phyloP scores from a whole-genome alignment of 1,139 yeast species.

The Hemisphaericaspora xylofermentans region DNA sequence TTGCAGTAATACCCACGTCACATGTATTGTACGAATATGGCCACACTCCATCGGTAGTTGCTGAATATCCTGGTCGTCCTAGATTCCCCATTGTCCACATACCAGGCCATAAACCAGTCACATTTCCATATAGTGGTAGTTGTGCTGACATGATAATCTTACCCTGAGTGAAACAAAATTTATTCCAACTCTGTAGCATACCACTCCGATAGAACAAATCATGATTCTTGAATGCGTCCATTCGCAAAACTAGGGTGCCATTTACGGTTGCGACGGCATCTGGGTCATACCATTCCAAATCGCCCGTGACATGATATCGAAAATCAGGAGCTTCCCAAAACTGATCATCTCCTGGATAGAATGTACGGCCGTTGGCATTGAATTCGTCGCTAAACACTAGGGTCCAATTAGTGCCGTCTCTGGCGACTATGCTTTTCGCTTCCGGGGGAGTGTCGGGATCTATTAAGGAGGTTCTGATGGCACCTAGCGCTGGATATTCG shows the following conservation, averaged over 20 bases:
- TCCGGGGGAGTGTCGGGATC: constrained; percentile 77
- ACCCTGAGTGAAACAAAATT: constrained; percentile 79
- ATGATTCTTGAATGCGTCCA: constrained; percentile 76
- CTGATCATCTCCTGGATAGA: constrained; percentile 81
- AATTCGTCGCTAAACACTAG: constrained; percentile 84
- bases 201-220: constrained; percentile 76
- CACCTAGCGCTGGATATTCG: constrained; percentile 57
- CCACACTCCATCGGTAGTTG: constrained; percentile 85
- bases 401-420: constrained; percentile 62
- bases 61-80: constrained; percentile 80
- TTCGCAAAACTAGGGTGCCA: constrained; percentile 62
- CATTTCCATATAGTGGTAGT: constrained; percentile 68
- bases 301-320: constrained; percentile 77
- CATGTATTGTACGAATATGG: constrained; percentile 81
- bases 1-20: constrained; percentile 89
- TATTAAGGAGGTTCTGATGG: constrained; percentile 60
- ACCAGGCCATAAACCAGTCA: constrained; percentile 87
- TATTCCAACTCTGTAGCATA: constrained; percentile 85
- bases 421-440: constrained; percentile 46
- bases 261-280: constrained; percentile 70
- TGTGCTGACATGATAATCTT: constrained; percentile 65
- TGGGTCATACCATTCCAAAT: constrained; percentile 87
- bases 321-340: constrained; percentile 77
- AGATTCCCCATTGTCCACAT: constrained; percentile 85
- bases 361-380: constrained; percentile 78